A percentile compares a stretch with the other conserved stretches of the same genome.
These are phyloP conservation scores for Fusarium hainanense DNA, from an alignment of 2,329 filamentous ascomycete genomes.

Conservation along the genomic window DNA sequence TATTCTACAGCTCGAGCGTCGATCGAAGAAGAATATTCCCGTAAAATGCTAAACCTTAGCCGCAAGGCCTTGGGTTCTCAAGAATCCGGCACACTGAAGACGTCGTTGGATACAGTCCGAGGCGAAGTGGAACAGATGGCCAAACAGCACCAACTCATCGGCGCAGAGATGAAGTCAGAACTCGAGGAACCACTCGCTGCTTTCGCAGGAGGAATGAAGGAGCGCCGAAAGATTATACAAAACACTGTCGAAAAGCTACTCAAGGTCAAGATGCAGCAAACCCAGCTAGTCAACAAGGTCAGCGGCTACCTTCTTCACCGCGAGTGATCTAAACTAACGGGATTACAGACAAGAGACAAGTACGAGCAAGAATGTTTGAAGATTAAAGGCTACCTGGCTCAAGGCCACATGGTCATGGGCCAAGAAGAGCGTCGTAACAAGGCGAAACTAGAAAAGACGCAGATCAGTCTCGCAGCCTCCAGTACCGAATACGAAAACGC, in stretches of 20 bases:
- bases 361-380: slow-evolving; percentile 98
- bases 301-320: slow-evolving; percentile 32
- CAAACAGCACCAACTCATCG: slow-evolving; percentile 91
- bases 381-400: slow-evolving; percentile 97
- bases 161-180: slow-evolving; percentile 94
- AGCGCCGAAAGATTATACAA: slow-evolving; percentile 95
- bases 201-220: slow-evolving; percentile 95
- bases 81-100: slow-evolving; percentile 84
- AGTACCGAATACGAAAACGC: slow-evolving; percentile 95
- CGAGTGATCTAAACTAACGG: slow-evolving; percentile 9
- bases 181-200: slow-evolving; percentile 92
- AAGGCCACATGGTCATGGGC: slow-evolving; percentile 99
- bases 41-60: slow-evolving; percentile 86
- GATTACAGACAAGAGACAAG: slow-evolving; percentile 80
- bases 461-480: slow-evolving; percentile 90
- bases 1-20: slow-evolving; percentile 76
- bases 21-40: slow-evolving; percentile 96
- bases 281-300: slow-evolving; percentile 90
- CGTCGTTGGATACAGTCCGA: slow-evolving; percentile 87
- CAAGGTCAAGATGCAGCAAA: slow-evolving; percentile 94
- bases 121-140: slow-evolving; percentile 93
- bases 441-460: slow-evolving; percentile 97
- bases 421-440: slow-evolving; percentile 99
- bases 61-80: slow-evolving; percentile 90
- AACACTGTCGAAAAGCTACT: slow-evolving; percentile 92